Base-by-base conservation (phyloP, 108 stramenopile species). In the Cyclotella kingstonii region DNA sequence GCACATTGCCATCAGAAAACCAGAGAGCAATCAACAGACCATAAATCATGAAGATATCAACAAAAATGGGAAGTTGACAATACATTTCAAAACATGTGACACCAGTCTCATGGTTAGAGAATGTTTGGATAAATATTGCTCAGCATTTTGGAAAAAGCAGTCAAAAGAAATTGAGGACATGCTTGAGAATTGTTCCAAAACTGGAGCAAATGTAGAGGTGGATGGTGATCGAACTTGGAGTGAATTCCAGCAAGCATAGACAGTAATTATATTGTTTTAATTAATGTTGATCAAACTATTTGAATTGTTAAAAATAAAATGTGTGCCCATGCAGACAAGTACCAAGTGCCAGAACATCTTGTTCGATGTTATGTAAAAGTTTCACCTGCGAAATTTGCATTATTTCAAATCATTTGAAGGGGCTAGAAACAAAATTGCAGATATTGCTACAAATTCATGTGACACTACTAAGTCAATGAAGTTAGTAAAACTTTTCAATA, bases 51-150 rank as follows among this genome's bases (percentile, higher is more conserved):
- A 29, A 11, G 31, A 31, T 4, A 64, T 70, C 21, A n/a, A 46
- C 8, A 83, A 87, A 78, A 80, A 85, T 59, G 89, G 89, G 7
- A 87, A 83, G 55, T 76, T 90, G 78, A 76, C 84, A n/a, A 53
- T 90, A 10, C 63, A 69, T 35, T 87, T 90, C 40, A 82, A 80
- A 15, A 84, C 46, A 33, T 34, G 34, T 14, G 82, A 78, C 10
- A 63, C 68, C 7, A 77, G 79, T 40, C 58, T 82, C 8, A 68
- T 70, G 56, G 85, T 82, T 19, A 78, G 77, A 47, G 82, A 90
- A 36, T 76, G 80, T 28, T 43, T 90, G 58, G 85, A 90, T 38
- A 60, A 75, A 36, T 54, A 75, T 44, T 75, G 64, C 50, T 28
- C 30, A 22, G 65, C 65, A 34, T 50, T 44, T 40, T 48, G 58